These are phyloP conservation scores for Flaveria robusta DNA, from an alignment of 129 eudicot species.

Conservation along the genomic window DNA sequence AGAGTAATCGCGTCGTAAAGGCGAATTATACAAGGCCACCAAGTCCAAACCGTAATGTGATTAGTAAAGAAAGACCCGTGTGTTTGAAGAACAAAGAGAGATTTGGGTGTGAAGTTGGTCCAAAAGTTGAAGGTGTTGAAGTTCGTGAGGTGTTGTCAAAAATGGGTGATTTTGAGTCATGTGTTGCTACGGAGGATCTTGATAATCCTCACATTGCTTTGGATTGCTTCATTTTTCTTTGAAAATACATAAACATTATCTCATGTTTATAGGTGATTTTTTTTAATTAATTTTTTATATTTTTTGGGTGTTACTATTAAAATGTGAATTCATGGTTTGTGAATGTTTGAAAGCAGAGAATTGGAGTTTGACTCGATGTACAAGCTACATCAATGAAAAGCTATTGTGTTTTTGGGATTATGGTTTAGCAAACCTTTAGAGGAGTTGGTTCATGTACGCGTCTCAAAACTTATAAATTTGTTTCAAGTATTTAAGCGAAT, in stretches of 20 bases:
- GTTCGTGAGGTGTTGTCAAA: slow-evolving; percentile 27
- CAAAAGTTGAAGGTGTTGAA: slow-evolving; percentile 33
- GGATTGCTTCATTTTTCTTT: slow-evolving; percentile 85
- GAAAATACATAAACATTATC: slow-evolving; percentile 16
- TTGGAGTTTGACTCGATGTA: neutral
- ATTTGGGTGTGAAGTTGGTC: slow-evolving; percentile 24
- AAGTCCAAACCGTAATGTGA: slow-evolving; percentile 38
- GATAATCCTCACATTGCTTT: slow-evolving; percentile 69
- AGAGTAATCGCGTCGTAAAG: slow-evolving; percentile 25
- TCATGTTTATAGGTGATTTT: slow-evolving; percentile 15
- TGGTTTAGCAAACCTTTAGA: no score
- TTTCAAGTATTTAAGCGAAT: no score
- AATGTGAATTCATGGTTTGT: neutral
- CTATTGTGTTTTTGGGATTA: neutral
- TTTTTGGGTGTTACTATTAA: slow-evolving; percentile 7
- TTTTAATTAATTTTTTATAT: neutral
- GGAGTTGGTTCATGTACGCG: neutral
- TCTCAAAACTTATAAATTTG: no score
- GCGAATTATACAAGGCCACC: slow-evolving; percentile 33
- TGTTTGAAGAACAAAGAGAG: slow-evolving; percentile 40
- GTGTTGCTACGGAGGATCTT: slow-evolving; percentile 52
- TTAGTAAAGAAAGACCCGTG: slow-evolving; percentile 21
- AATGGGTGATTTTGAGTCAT: slow-evolving; percentile 35
- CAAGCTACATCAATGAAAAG: neutral
- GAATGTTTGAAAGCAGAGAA: neutral